phyloP scores from a whole-genome alignment of 2,329 filamentous ascomycete species.

The Aspergillus sp. region DNA sequence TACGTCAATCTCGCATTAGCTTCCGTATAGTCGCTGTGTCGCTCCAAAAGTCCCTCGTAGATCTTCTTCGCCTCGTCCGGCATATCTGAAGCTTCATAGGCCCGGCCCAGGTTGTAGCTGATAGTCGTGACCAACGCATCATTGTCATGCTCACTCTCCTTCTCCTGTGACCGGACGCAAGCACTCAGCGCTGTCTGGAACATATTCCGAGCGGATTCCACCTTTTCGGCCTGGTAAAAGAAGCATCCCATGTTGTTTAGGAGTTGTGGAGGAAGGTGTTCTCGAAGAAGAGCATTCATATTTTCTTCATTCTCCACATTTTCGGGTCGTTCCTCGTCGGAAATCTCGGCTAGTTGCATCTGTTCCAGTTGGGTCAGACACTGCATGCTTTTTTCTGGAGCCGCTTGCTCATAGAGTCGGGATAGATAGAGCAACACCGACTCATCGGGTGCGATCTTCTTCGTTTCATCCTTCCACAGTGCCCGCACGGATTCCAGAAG shows the following conservation, averaged over 20 bases:
- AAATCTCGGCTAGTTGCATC: constrained; percentile 75
- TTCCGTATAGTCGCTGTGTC: constrained; percentile 89
- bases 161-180: constrained; percentile 66
- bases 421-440: constrained; percentile 89
- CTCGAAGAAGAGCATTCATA: constrained; percentile 58
- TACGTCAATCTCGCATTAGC: constrained; percentile 85
- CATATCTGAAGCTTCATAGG: constrained; percentile 81
- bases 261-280: constrained; percentile 79
- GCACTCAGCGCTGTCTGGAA: constrained; percentile 90
- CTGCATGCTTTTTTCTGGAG: constrained; percentile 85
- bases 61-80: constrained; percentile 79
- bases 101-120: constrained; percentile 91
- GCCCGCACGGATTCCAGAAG: constrained; percentile 79
- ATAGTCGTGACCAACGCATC: constrained; percentile 93
- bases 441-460: constrained; percentile 72
- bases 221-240: constrained; percentile 81
- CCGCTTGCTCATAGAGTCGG: constrained; percentile 78
- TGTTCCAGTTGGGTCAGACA: constrained; percentile 90
- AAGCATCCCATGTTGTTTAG: constrained; percentile 98
- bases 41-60: constrained; percentile 78
- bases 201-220: constrained; percentile 72
- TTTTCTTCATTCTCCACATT: constrained; percentile 58
- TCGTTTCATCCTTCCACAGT: constrained; percentile 91
- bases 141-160: constrained; percentile 71
- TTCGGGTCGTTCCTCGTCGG: constrained; percentile 62